Conservation (phyloP, 1,139 yeast species). For the Eremothecium sinecaudum region DNA sequence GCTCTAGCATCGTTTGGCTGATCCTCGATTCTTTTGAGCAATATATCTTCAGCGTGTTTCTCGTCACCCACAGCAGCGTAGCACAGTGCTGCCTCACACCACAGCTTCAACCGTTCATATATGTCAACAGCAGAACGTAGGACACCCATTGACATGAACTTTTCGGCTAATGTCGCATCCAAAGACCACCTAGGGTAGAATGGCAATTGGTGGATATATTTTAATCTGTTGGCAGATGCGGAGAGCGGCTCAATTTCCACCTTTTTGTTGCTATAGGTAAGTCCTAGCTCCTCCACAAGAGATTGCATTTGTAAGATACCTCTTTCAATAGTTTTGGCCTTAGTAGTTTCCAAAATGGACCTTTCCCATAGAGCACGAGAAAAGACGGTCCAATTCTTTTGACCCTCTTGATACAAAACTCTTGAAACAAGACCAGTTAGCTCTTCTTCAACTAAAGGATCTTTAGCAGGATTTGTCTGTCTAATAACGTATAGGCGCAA, state of each 20-base stretch:
- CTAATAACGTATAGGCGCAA: constrained; percentile 56
- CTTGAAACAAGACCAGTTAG: constrained; percentile 65
- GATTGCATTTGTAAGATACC: constrained; percentile 91
- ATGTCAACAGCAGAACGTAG: constrained; percentile 83
- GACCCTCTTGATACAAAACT: constrained; percentile 42
- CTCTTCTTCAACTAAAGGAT: constrained; percentile 72
- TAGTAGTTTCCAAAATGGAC: constrained; percentile 69
- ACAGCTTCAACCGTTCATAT: constrained; percentile 67
- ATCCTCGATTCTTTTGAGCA: constrained; percentile 43
- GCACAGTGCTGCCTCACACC: constrained; percentile 83
- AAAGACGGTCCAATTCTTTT: constrained; percentile 57
- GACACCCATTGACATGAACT: constrained; percentile 79
- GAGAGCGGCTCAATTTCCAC: constrained; percentile 33
- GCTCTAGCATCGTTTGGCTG: constrained; percentile 79
- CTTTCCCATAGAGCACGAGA: constrained; percentile 87
- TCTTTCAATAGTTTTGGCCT: constrained; percentile 82
- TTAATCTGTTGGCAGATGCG: constrained; percentile 41
- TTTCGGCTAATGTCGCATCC: constrained; percentile 77
- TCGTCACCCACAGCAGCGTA: constrained; percentile 80
- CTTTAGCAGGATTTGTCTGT: constrained; percentile 64
- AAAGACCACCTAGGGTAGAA: constrained; percentile 78
- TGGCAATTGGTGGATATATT: constrained; percentile 66
- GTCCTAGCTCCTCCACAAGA: constrained; percentile 79
- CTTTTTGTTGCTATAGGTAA: constrained; percentile 48
- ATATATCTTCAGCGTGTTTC: constrained; percentile 51